Conservation (phyloP, 225 moss, liverwort and hornwort genomes). For the Takakia lepidozioides region DNA sequence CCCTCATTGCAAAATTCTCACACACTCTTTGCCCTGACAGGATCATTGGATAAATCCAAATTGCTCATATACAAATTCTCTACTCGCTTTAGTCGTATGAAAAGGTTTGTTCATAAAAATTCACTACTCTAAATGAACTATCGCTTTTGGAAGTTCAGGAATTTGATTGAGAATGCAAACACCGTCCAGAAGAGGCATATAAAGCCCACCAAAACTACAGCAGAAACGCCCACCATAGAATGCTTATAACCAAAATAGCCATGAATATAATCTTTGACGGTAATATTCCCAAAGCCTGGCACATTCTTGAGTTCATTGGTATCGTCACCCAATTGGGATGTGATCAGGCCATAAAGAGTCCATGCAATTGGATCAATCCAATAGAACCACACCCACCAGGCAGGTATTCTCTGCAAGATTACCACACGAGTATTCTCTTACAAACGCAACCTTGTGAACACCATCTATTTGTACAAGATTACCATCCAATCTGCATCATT, state of each 20-base stretch:
- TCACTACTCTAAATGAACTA: too few relatives aligned
- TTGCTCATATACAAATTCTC: too few relatives aligned
- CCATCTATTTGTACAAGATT: too few relatives aligned
- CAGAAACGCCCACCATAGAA: slow-evolving; percentile 70
- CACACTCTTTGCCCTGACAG: too few relatives aligned
- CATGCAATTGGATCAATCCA: slow-evolving; percentile 82
- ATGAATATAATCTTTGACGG: slow-evolving; percentile 39
- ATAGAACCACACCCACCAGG: slow-evolving; percentile 90
- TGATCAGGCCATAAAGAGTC: slow-evolving; percentile 86
- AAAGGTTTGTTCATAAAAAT: too few relatives aligned
- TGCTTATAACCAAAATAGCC: slow-evolving; percentile 64
- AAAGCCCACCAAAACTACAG: slow-evolving; percentile 49
- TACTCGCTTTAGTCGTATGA: too few relatives aligned
- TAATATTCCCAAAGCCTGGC: slow-evolving; percentile 18
- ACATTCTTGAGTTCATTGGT: slow-evolving; percentile 20
- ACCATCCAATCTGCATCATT: too few relatives aligned
- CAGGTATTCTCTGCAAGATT: slow-evolving; percentile 60
- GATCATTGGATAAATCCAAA: too few relatives aligned
- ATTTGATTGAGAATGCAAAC: slow-evolving; percentile 81
- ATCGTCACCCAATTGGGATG: slow-evolving; percentile 74
- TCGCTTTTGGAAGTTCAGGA: slow-evolving; percentile 81
- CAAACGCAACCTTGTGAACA: too few relatives aligned
- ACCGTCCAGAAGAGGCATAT: slow-evolving; percentile 54
- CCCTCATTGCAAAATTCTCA: too few relatives aligned
- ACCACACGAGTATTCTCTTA: too few relatives aligned